These are phyloP conservation scores for Nothophaeocryptopus gaeumannii DNA, from an alignment of 2,329 filamentous ascomycete species.

Conservation along the genomic window DNA sequence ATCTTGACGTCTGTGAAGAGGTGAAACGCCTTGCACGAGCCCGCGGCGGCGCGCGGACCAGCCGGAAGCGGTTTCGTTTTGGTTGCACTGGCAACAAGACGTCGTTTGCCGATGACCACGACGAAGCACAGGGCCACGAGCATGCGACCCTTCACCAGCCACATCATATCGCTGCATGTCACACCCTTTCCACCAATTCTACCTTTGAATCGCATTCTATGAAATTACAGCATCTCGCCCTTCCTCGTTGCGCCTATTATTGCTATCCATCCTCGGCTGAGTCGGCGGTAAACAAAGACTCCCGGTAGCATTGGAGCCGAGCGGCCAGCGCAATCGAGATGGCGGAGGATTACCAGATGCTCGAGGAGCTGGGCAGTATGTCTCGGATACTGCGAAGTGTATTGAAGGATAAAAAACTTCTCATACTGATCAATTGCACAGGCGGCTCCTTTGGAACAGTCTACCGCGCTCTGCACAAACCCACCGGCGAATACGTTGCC, in stretches of 20 bases:
- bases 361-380: constrained; percentile 94
- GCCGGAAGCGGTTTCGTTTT: too few species aligned
- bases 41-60: too few species aligned
- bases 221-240: not conserved
- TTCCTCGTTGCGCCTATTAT: constrained; percentile 6
- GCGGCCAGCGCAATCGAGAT: constrained; percentile 42
- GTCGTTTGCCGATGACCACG: too few species aligned
- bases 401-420: not conserved
- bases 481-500: constrained; percentile 87
- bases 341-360: constrained; percentile 85
- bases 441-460: constrained; percentile 95
- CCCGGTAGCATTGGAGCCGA: constrained; percentile 12
- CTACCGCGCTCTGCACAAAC: constrained; percentile 91
- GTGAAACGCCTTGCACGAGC: too few species aligned
- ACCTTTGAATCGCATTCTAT: too few species aligned
- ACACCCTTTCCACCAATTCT: too few species aligned
- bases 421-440: constrained; percentile 37
- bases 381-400: constrained; percentile 27
- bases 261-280: constrained; percentile 12
- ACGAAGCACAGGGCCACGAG: too few species aligned
- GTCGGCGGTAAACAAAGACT: constrained; percentile 10
- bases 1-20: too few species aligned
- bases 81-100: too few species aligned
- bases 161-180: too few species aligned
- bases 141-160: too few species aligned